Evolutionary conservation across 441 rosid genomes (phyloP).

Genomic region (Kokia cookei): DNA sequence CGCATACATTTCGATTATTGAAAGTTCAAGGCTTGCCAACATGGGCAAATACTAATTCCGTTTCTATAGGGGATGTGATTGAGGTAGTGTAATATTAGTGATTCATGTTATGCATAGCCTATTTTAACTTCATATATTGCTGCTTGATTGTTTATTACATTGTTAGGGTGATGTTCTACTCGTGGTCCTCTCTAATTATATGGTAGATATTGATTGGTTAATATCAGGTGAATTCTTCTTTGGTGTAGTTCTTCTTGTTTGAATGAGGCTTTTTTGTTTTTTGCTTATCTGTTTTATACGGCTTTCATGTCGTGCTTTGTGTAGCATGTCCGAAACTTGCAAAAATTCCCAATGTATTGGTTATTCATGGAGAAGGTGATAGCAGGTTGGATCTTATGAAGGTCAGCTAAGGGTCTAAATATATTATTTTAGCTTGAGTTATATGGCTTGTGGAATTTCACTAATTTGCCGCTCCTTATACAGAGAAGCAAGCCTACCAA

Average conservation of each 20-base stretch:
- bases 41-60: slow-evolving; percentile 87
- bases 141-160: slow-evolving; percentile 4
- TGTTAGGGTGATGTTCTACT: slow-evolving; percentile 66
- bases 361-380: slow-evolving; percentile 88
- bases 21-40: slow-evolving; percentile 65
- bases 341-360: slow-evolving; percentile 72
- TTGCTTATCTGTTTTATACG: not conserved
- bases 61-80: slow-evolving; percentile 77
- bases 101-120: not conserved
- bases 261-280: not conserved
- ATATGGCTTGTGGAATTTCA: not conserved
- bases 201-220: slow-evolving; percentile 94
- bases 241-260: slow-evolving; percentile 2
- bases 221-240: slow-evolving; percentile 42
- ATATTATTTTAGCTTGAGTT: not conserved
- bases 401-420: slow-evolving; percentile 35
- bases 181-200: slow-evolving; percentile 79
- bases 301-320: slow-evolving; percentile 12
- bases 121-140: not conserved
- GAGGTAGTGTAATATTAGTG: slow-evolving; percentile 37
- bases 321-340: slow-evolving; percentile 76
- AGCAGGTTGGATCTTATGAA: slow-evolving; percentile 65
- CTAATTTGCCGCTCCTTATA: slow-evolving; percentile 11
- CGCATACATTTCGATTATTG: slow-evolving; percentile 62
- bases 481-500: slow-evolving; percentile 73